phyloP scores from a whole-genome alignment of 164 flowering plant species.

The Stephania japonica region DNA sequence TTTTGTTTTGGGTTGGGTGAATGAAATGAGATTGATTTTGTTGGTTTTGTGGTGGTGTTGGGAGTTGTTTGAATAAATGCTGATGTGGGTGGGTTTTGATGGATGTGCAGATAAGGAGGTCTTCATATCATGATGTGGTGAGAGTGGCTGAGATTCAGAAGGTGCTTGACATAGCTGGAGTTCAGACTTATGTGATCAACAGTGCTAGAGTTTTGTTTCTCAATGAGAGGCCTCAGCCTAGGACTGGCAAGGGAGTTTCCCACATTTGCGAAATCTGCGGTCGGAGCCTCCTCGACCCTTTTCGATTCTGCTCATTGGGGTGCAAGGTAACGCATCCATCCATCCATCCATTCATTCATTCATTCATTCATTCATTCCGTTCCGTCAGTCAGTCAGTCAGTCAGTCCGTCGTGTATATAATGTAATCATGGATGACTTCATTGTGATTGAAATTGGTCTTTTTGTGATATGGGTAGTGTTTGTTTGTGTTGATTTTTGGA shows the following conservation, averaged over 20 bases:
- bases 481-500: not conserved
- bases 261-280: constrained; percentile 78
- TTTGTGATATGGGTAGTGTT: not conserved
- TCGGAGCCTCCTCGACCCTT: constrained; percentile 71
- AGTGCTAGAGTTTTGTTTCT: constrained; percentile 85
- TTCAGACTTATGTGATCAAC: constrained; percentile 93
- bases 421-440: too few relatives aligned
- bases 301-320: constrained; percentile 88
- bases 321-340: constrained; percentile 53
- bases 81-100: not conserved
- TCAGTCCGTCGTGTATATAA: too few relatives aligned
- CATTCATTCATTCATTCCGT: too few relatives aligned
- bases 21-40: too few relatives aligned
- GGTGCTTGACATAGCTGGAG: constrained; percentile 71
- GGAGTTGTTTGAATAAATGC: too few relatives aligned
- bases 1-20: too few relatives aligned
- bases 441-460: not conserved
- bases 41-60: too few relatives aligned
- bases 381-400: too few relatives aligned
- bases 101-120: constrained; percentile 67
- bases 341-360: not conserved
- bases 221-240: constrained; percentile 91
- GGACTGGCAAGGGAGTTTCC: constrained; percentile 56
- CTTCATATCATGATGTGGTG: constrained; percentile 97
- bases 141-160: constrained; percentile 75